A percentile compares a stretch with the other conserved stretches of the same genome.
phyloP scores from a whole-genome alignment of 2,329 filamentous ascomycete genomes.

The Ceratocystis colombiana region DNA sequence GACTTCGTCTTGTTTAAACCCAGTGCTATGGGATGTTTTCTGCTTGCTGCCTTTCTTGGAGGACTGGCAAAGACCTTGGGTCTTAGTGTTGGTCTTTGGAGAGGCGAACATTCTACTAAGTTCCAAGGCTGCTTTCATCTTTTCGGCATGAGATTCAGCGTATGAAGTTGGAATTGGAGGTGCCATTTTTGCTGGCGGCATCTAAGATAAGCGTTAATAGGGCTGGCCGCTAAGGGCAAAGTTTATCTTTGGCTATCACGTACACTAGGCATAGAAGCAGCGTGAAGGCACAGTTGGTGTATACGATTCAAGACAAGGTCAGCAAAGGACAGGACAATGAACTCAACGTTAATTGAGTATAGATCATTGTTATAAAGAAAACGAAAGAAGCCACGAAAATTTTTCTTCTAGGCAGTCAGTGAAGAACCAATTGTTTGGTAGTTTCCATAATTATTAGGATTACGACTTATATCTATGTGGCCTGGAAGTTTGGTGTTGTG shows the following conservation, averaged over 20 bases:
- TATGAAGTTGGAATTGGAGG: not conserved
- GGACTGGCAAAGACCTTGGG: not conserved
- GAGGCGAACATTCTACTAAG: slow-evolving; percentile 2
- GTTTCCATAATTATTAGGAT: not conserved
- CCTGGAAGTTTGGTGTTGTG: not conserved
- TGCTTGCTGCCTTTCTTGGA: not conserved
- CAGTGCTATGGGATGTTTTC: not conserved
- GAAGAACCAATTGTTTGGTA: not conserved
- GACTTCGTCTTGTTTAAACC: not conserved
- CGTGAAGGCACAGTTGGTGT: no score
- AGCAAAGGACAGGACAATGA: no score
- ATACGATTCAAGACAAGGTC: no score
- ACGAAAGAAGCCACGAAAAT: not conserved
- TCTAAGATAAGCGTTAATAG: not conserved
- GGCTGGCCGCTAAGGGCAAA: no score
- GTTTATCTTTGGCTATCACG: no score
- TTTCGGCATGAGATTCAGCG: not conserved
- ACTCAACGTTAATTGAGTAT: not conserved
- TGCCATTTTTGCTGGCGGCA: not conserved
- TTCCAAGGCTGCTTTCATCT: not conserved
- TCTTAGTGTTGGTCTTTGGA: not conserved
- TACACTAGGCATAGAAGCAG: no score
- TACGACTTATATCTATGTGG: not conserved
- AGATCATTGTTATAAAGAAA: not conserved
- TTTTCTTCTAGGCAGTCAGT: not conserved